Evolutionary conservation across 2,329 filamentous ascomycete genomes (phyloP).

Genomic region (Cryphonectria naterciae): DNA sequence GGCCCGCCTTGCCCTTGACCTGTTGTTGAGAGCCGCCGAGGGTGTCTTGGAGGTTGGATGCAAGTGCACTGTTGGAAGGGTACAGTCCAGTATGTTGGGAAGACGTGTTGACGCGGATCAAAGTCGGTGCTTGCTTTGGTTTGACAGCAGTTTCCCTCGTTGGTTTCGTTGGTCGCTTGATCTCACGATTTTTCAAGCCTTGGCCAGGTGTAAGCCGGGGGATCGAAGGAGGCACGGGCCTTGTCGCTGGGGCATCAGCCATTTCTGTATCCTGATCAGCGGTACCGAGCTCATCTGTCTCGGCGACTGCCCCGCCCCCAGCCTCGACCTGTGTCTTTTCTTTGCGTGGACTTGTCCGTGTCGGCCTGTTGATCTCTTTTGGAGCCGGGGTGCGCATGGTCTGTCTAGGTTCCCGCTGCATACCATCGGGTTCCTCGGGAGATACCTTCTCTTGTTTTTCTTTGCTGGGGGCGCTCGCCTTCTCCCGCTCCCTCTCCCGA

Average conservation of each 20-base stretch:
- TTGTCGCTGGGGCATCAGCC: slow-evolving; percentile 56
- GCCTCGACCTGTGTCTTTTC: slow-evolving; percentile 39
- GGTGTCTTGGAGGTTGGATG: slow-evolving; percentile 63
- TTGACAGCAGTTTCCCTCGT: slow-evolving; percentile 63
- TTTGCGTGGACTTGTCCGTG: slow-evolving; percentile 58
- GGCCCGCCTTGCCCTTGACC: slow-evolving; percentile 68
- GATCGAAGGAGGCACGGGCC: slow-evolving; percentile 62
- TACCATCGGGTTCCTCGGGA: slow-evolving; percentile 54
- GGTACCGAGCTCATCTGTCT: slow-evolving; percentile 38
- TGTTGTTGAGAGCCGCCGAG: slow-evolving; percentile 48
- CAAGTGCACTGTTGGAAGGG: slow-evolving; percentile 60
- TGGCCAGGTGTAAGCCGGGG: slow-evolving; percentile 55
- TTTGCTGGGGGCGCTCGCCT: slow-evolving; percentile 62
- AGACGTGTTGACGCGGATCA: slow-evolving; percentile 71
- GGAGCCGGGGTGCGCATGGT: slow-evolving; percentile 37
- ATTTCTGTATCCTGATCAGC: slow-evolving; percentile 57
- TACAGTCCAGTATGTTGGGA: slow-evolving; percentile 65
- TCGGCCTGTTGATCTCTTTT: slow-evolving; percentile 49
- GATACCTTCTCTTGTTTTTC: slow-evolving; percentile 57
- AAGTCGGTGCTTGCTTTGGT: slow-evolving; percentile 69
- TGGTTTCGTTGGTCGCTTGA: slow-evolving; percentile 65
- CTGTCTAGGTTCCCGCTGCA: slow-evolving; percentile 58
- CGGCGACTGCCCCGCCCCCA: slow-evolving; percentile 40
- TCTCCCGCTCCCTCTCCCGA: slow-evolving; percentile 71
- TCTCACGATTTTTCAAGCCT: slow-evolving; percentile 55